Base-by-base conservation (phyloP, 352 stramenopile genomes). In the Lagenidium giganteum region DNA sequence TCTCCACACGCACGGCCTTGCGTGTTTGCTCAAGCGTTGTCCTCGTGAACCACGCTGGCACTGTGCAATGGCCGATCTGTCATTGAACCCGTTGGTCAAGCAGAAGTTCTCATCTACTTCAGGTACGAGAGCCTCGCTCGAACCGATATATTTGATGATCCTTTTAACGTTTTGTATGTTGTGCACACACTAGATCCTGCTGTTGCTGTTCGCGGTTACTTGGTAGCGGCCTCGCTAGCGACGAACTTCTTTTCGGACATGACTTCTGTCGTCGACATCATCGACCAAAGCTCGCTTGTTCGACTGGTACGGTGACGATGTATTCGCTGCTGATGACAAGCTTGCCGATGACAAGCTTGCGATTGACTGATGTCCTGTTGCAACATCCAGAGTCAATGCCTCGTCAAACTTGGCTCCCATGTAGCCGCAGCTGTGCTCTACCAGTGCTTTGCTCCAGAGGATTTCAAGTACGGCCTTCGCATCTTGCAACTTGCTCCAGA, bases 161-260 rank as follows among this genome's bases (percentile, higher is more conserved):
- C 46, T 12, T 28, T 45, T 13, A 12, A 8, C 40, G n/a, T 38
- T 23, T 35, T 12, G 2, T 46, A 45, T 57, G 24, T 28, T 49
- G 11, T 45, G 47, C n/a, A 4, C n/a, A n/a, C n/a, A n/a, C n/a
- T 44, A 93, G 81, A 93, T 42, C 80, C 77, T 2, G 67, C 57
- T 8, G 56, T 59, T n/a, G 75, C 81, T 7, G 51, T 93, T 12
- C 68, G 70, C n/a, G 65, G 70, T 12, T 93, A 90, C 48, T 52
- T 93, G 41, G 71, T 79, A 23, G 81, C 81, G 8, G 78, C 81
- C 12, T 88, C 72, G 18, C 47, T 93, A 5, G 81, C 81, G 3
- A 93, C 81, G 22, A 90, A 93, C 51, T 87, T 83, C 43, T 93
- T 93, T 34, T 67, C 72, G 0, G 79, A 92, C 36, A 66, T 70